Conservation (phyloP, 1,284 basidiomycete genomes). For the Hymenochaete sp. region DNA sequence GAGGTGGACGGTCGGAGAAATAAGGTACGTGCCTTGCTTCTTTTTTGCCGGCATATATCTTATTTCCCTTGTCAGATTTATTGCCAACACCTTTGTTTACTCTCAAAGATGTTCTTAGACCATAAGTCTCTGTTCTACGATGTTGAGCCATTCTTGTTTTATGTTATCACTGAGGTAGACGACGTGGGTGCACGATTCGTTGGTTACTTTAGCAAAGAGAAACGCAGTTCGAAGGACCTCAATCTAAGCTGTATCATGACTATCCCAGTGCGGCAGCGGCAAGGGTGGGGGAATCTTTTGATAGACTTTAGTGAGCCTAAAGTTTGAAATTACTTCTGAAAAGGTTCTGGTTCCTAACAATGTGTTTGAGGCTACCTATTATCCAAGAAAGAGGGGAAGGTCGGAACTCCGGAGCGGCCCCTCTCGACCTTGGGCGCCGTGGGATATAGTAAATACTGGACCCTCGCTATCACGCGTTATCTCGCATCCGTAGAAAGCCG, state of each 20-base stretch:
- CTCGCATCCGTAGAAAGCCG: conserved; percentile 53
- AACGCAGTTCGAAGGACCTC: conserved; percentile 89
- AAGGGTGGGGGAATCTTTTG: conserved; percentile 90
- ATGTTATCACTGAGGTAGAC: conserved; percentile 92
- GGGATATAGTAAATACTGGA: conserved; percentile 96
- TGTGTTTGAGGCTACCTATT: conserved; percentile 75
- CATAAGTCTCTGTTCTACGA: conserved; percentile 99
- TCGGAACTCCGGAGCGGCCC: conserved; percentile 90
- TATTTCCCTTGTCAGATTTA: conserved; percentile 62
- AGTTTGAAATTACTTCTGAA: conserved; percentile 11
- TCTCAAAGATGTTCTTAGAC: conserved; percentile 99
- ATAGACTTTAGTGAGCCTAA: conserved; percentile 88
- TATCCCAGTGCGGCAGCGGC: conserved; percentile 86
- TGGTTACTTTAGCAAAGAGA: conserved; percentile 99
- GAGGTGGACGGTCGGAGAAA: conserved; percentile 98
- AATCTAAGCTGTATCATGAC: conserved; percentile 99
- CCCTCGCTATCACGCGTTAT: conserved; percentile 80
- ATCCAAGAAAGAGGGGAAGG: conserved; percentile 86
- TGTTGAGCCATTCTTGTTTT: conserved; percentile 98
- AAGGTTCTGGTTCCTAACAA: conserved; percentile 6
- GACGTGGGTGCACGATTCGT: conserved; percentile 89
- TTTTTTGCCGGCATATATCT: conserved; percentile 5
- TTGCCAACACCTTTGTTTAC: conserved; percentile 97
- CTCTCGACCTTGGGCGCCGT: conserved; percentile 84
- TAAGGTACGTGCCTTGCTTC: conserved; percentile 48